Percentiles rank a stretch among this genome's conserved stretches.
Evolutionary conservation across 2,329 filamentous ascomycete species (phyloP).

Genomic region (Fulvia fulva): DNA sequence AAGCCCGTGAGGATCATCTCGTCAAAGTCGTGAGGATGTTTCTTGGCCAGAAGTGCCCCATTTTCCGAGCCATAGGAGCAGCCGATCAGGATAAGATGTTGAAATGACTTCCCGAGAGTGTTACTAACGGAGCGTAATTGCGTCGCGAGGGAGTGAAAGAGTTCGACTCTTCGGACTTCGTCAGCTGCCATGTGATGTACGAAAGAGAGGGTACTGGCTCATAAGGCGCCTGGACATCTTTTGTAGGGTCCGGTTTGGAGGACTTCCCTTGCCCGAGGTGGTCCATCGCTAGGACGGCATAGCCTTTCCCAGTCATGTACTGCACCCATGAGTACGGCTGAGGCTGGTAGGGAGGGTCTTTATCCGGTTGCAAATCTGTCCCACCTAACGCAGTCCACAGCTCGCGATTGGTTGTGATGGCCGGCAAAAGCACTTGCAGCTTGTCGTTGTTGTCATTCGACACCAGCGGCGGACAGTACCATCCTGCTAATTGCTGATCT

Average conservation of each 20-base stretch:
- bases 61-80: constrained; percentile 12
- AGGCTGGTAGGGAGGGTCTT: constrained; percentile 10
- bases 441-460: background rate
- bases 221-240: constrained; percentile 11
- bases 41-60: constrained; percentile 6
- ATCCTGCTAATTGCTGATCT: constrained; percentile 7
- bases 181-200: background rate
- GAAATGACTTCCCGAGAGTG: constrained; percentile 3
- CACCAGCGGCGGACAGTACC: constrained; percentile 10
- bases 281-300: constrained; percentile 13
- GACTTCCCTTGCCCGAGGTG: constrained; percentile 10
- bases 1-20: constrained; percentile 19
- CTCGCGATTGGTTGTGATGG: constrained; percentile 13
- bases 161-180: constrained; percentile 1
- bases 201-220: constrained; percentile 2
- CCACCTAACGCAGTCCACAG: constrained; percentile 14
- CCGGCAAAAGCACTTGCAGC: constrained; percentile 9
- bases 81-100: constrained; percentile 10
- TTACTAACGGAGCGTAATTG: constrained; percentile 6
- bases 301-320: constrained; percentile 11
- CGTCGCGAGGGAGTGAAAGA: constrained; percentile 9
- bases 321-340: constrained; percentile 12
- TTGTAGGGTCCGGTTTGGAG: constrained; percentile 13
- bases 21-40: constrained; percentile 12
- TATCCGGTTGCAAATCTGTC: background rate